Conservation (phyloP, 208 protist genomes). For the Trypanosomatidae sp. region DNA sequence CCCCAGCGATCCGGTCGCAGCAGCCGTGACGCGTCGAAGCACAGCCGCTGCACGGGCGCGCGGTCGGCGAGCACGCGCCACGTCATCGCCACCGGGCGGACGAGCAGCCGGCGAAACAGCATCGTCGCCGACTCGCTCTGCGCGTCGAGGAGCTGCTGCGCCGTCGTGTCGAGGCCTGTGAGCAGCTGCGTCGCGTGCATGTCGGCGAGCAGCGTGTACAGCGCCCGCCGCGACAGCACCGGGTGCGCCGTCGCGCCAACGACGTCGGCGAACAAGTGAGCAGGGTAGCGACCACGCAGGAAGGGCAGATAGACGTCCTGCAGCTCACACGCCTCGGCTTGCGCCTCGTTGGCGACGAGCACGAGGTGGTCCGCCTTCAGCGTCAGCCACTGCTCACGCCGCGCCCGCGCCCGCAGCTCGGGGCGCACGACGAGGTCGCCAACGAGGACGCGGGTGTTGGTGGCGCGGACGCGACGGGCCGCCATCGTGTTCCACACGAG, state of each 20-base stretch:
- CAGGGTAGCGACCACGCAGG: constrained; percentile 54
- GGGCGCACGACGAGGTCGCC: constrained; percentile 63
- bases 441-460: constrained; percentile 19
- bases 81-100: constrained; percentile 40
- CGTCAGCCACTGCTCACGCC: constrained; percentile 31
- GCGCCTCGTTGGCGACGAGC: constrained; percentile 20
- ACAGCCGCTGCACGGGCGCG: constrained; percentile 30
- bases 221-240: constrained; percentile 45
- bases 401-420: constrained; percentile 38
- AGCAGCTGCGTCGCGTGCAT: constrained; percentile 55
- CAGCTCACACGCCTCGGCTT: constrained; percentile 31
- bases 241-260: constrained; percentile 40
- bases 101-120: constrained; percentile 62
- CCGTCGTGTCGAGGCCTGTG: constrained; percentile 38
- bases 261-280: constrained; percentile 31
- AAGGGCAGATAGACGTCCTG: constrained; percentile 79
- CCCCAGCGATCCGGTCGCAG: constrained; percentile 44
- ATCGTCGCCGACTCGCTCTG: constrained; percentile 32
- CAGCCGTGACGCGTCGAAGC: constrained; percentile 66
- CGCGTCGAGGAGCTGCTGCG: constrained; percentile 42
- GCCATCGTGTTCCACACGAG: constrained; percentile 79
- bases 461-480: constrained; percentile 29
- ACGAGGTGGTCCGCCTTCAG: constrained; percentile 74
- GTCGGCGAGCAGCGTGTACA: constrained; percentile 41
- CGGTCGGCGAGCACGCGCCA: constrained; percentile 72